Percentiles rank a stretch among this genome's conserved stretches.
Conservation (phyloP, 2,329 filamentous ascomycete genomes). For the Trichoderma sp. region DNA sequence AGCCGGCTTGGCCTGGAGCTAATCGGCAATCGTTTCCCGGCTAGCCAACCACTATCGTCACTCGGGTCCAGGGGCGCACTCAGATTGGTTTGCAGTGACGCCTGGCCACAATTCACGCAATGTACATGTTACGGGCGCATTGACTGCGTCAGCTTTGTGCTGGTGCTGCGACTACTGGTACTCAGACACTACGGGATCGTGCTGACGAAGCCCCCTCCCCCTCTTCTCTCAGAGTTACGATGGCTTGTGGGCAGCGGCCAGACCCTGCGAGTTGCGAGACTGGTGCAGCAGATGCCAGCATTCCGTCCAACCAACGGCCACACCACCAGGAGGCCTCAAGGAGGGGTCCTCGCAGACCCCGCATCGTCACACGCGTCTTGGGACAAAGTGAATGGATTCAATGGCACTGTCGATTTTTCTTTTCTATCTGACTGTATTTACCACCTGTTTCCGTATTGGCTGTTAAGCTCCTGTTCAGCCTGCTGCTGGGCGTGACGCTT, state of each 20-base stretch:
- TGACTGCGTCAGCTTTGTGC: not conserved
- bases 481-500: conserved; percentile 38
- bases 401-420: conserved; percentile 18
- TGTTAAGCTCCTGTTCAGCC: conserved; percentile 34
- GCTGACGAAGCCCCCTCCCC: conserved; percentile 21
- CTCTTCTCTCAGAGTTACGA: not conserved
- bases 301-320: not conserved
- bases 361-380: conserved; percentile 11
- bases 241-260: not conserved
- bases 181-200: not conserved
- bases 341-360: conserved; percentile 21
- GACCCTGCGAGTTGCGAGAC: conserved; percentile 15
- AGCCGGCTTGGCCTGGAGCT: conserved; percentile 19
- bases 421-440: conserved; percentile 26
- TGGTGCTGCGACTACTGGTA: not conserved
- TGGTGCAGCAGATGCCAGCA: conserved; percentile 21
- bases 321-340: conserved; percentile 11
- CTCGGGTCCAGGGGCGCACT: not conserved
- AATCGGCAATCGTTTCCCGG: conserved; percentile 26
- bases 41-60: conserved; percentile 23
- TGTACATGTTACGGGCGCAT: not conserved
- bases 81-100: conserved; percentile 17
- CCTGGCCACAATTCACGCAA: conserved; percentile 25
- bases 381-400: conserved; percentile 2
- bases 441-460: conserved; percentile 29